Evolutionary conservation across 306 rosid genomes (phyloP).

Genomic region (Luffa acutangula): DNA sequence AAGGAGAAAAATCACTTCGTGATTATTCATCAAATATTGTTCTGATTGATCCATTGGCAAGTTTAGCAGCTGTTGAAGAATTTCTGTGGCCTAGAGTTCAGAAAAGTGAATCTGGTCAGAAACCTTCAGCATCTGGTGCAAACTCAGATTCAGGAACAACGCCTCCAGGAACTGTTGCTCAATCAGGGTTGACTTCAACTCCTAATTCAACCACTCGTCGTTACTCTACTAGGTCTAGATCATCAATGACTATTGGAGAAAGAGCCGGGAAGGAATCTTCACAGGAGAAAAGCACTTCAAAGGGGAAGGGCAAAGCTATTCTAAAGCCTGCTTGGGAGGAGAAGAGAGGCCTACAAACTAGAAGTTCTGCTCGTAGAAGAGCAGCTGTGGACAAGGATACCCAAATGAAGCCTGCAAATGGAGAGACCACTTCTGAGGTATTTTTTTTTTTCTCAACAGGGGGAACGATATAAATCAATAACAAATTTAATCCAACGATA

Average conservation of each 20-base stretch:
- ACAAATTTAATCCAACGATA: no score
- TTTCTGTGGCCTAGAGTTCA: slow-evolving; percentile 97
- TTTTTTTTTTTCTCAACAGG: slow-evolving; percentile 4
- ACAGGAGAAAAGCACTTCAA: slow-evolving; percentile 71
- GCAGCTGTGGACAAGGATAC: slow-evolving; percentile 83
- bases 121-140: slow-evolving; percentile 48
- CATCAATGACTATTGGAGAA: slow-evolving; percentile 76
- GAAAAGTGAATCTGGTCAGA: slow-evolving; percentile 76
- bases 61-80: slow-evolving; percentile 95
- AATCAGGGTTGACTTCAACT: slow-evolving; percentile 52
- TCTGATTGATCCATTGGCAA: slow-evolving; percentile 84
- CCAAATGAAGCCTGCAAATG: slow-evolving; percentile 55
- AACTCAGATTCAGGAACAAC: slow-evolving; percentile 82
- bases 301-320: slow-evolving; percentile 96
- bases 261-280: slow-evolving; percentile 43
- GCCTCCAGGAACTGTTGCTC: slow-evolving; percentile 58
- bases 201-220: slow-evolving; percentile 61
- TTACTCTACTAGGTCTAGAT: slow-evolving; percentile 74
- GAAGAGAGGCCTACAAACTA: slow-evolving; percentile 81
- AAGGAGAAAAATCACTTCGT: slow-evolving; percentile 80
- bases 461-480: background rate
- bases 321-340: slow-evolving; percentile 81
- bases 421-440: slow-evolving; percentile 98
- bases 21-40: slow-evolving; percentile 94
- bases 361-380: slow-evolving; percentile 79